Evolutionary conservation across 345 rosid genomes (phyloP).

Genomic region (Populus deltoides): DNA sequence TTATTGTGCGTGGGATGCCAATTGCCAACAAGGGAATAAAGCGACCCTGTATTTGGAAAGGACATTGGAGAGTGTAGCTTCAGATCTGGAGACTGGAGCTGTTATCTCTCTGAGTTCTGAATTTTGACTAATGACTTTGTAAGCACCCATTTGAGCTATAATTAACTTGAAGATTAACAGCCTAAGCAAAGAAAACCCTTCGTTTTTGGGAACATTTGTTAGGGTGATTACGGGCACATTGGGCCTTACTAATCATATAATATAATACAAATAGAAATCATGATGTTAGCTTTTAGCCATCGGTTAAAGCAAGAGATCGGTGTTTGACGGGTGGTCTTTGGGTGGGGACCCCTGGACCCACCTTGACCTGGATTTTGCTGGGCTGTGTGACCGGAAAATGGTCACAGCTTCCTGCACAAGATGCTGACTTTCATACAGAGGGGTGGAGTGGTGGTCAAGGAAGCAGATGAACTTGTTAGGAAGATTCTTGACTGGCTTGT

Average conservation of each 20-base stretch:
- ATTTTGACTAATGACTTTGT: constrained; percentile 7
- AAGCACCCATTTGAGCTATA: not conserved
- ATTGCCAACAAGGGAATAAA: not conserved
- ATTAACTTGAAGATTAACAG: not conserved
- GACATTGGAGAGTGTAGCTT: not conserved
- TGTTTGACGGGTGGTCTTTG: not conserved
- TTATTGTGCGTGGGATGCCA: not conserved
- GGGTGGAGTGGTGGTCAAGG: constrained; percentile 2
- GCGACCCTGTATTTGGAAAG: not conserved
- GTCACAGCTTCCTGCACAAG: not conserved
- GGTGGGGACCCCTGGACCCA: not conserved
- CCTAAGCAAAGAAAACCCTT: not conserved
- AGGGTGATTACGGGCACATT: not conserved
- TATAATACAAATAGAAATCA: not conserved
- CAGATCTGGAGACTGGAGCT: not conserved
- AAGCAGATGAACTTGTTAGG: not conserved
- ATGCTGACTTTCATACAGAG: too few species aligned
- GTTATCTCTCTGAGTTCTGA: not conserved
- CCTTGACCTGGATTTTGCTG: not conserved
- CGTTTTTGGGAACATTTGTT: not conserved
- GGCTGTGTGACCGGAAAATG: not conserved
- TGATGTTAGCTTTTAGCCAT: not conserved
- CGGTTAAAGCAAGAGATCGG: constrained; percentile 7
- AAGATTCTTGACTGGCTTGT: constrained; percentile 14
- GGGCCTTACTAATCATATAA: not conserved